These are phyloP conservation scores for Podila minutissima DNA, from an alignment of 192 early-diverging fungal species.

Conservation along the genomic window DNA sequence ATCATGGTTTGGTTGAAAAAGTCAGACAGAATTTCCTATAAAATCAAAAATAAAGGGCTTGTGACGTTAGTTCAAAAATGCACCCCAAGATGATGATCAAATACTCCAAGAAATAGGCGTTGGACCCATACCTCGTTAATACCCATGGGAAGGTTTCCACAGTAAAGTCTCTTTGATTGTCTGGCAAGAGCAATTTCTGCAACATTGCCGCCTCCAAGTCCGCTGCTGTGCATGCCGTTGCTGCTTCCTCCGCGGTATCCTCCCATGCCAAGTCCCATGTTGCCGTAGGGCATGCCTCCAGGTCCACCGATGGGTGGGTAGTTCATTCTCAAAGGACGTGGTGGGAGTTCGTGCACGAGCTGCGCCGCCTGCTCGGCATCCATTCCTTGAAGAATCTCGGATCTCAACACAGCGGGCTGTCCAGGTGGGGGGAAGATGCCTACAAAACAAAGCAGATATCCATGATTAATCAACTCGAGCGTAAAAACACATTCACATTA, in stretches of 20 bases:
- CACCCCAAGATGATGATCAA: too few species aligned
- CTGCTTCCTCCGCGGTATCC: conserved; percentile 49
- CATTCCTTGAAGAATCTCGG: conserved; percentile 58
- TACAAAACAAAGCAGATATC: conserved; percentile 52
- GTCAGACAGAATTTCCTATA: conserved; percentile 70
- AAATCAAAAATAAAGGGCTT: background rate
- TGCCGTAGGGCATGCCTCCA: conserved; percentile 46
- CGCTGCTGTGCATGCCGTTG: conserved; percentile 29
- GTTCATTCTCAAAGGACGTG: conserved; percentile 48
- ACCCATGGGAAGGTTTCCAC: conserved; percentile 88
- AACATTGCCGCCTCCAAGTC: conserved; percentile 59
- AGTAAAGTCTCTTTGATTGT: conserved; percentile 90
- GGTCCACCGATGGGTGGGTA: conserved; percentile 35
- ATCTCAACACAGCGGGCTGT: conserved; percentile 58
- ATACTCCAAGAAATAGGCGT: background rate
- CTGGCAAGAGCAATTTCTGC: conserved; percentile 67
- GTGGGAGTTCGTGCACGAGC: conserved; percentile 56
- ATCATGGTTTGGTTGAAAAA: conserved; percentile 93
- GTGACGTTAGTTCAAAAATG: too few species aligned
- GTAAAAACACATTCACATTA: too few species aligned
- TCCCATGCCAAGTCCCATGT: conserved; percentile 52
- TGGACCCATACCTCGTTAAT: conserved; percentile 70
- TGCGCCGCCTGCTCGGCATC: conserved; percentile 63
- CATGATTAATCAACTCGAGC: background rate
- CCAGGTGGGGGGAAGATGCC: conserved; percentile 84